phyloP scores from a whole-genome alignment of 148 eudicot species.

The Silene uniflora region DNA sequence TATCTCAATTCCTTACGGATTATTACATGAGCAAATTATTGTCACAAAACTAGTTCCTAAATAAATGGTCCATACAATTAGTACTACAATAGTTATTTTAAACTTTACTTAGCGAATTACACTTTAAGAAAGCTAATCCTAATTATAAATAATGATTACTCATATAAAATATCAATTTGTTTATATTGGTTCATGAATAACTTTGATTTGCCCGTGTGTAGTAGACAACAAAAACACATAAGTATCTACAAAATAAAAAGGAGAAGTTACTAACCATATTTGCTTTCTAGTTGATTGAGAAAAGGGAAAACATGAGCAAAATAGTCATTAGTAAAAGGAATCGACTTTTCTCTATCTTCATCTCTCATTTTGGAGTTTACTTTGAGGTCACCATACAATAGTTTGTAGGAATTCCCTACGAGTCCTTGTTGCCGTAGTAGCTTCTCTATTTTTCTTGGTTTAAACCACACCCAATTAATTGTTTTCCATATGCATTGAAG shows the following conservation, averaged over 20 bases:
- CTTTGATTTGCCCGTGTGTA: no score
- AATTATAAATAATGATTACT: no score
- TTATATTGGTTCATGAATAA: no score
- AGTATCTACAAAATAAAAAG: background rate
- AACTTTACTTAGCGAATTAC: no score
- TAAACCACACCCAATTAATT: slow-evolving; percentile 8
- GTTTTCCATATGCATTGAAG: background rate
- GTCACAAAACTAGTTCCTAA: no score
- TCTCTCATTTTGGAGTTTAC: background rate
- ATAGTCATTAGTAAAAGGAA: slow-evolving; percentile 3
- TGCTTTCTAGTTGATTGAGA: background rate
- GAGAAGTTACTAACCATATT: background rate
- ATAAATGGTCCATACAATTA: no score
- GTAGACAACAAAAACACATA: no score
- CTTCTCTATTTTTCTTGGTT: slow-evolving; percentile 11
- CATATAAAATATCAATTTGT: no score
- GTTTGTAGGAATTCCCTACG: slow-evolving; percentile 9
- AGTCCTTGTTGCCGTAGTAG: slow-evolving; percentile 8
- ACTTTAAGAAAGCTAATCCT: no score
- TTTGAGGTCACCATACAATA: slow-evolving; percentile 7
- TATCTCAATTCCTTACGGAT: no score
- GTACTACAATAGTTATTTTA: no score
- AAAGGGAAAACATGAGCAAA: background rate
- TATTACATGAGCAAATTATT: no score
- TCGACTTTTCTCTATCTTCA: background rate